Percentiles rank a stretch among this genome's conserved stretches.
Conservation (phyloP, 345 rosid species). For the Hirschfeldia incana region DNA sequence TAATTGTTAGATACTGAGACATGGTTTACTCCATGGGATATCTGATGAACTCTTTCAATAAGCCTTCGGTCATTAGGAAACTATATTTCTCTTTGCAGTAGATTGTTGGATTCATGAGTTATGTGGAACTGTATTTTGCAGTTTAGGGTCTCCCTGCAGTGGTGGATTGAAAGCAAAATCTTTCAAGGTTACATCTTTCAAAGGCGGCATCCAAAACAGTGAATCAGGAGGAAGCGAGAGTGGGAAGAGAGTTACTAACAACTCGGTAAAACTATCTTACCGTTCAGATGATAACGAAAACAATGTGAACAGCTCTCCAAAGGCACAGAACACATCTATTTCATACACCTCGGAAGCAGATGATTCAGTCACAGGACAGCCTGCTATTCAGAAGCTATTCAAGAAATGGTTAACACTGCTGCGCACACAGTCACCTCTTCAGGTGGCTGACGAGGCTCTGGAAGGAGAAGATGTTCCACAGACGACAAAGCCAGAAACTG, state of each 20-base stretch:
- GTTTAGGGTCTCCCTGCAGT: conserved; percentile 55
- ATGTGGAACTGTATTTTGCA: conserved; percentile 49
- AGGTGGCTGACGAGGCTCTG: conserved; percentile 53
- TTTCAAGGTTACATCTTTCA: conserved; percentile 70
- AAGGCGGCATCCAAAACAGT: conserved; percentile 63
- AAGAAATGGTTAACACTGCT: conserved; percentile 77
- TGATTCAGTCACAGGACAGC: conserved; percentile 56
- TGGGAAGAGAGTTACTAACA: conserved; percentile 57
- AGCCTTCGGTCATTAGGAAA: not conserved
- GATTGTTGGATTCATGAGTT: conserved; percentile 16
- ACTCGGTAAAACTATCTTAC: conserved; percentile 67
- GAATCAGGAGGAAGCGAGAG: conserved; percentile 54
- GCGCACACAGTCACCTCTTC: conserved; percentile 55
- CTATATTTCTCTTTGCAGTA: not conserved
- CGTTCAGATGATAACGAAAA: conserved; percentile 64
- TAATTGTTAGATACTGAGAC: conserved; percentile 8
- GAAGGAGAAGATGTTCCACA: conserved; percentile 51
- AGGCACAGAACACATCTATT: conserved; percentile 59
- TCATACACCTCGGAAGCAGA: conserved; percentile 64
- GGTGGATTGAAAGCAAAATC: conserved; percentile 53
- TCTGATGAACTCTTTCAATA: conserved; percentile 6
- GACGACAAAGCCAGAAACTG: conserved; percentile 37
- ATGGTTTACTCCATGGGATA: not conserved
- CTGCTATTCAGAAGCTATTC: conserved; percentile 73
- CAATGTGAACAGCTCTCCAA: conserved; percentile 52